Evolutionary conservation across 2,329 filamentous ascomycete genomes (phyloP), one percentile per base, ranked within the genome.

Genomic region (Beauveria brongniartii): DNA sequence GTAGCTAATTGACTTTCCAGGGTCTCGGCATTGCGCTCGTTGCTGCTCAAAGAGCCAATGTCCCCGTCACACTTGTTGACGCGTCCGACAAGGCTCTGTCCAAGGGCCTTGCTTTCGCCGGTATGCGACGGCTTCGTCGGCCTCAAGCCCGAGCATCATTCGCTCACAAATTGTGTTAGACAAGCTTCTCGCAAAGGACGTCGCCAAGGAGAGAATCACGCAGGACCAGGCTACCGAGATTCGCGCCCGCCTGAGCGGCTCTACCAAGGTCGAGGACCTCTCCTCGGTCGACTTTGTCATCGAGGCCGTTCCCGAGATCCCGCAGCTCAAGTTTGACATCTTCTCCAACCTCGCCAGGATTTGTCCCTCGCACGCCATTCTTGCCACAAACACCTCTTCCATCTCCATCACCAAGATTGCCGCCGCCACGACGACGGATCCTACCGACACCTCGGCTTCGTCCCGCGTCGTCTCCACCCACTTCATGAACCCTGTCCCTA

Each of bases 401-500:
- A 99, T 99, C 72, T 93, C 91, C 63, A 97, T 99, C 73, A 99
- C 94, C 48, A 89, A 89, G 71, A 97, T 99, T 69, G 94, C 94
- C 22, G 92, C 94, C 3, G 85, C 92, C 10, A 93, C 93, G 1
- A 89, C 86, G 28, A 80, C 80, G 61, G 85, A 96, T 70, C 88
- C 91, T 1, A 93, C 79, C 20, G 90, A 96, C 69, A 86, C 90
- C 26, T 88, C 87, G 48, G 89, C 87, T 46, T 89, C 91, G 48
- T 93, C 91, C 6, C 88, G 94, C 53, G 94, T 99, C 10, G 86
- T 99, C 60, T 91, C 91, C 56, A 97, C 94, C 18, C 94, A 99
- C 75, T 99, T 99, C 77, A 99, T 99, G 94, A 99, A 99, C 80
- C 94, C 94, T 0, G 94, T 99, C 0, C 94, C 94, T 2, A 78